Evolutionary conservation across 352 stramenopile species (phyloP).

Genomic region (Blastocystis sp.): DNA sequence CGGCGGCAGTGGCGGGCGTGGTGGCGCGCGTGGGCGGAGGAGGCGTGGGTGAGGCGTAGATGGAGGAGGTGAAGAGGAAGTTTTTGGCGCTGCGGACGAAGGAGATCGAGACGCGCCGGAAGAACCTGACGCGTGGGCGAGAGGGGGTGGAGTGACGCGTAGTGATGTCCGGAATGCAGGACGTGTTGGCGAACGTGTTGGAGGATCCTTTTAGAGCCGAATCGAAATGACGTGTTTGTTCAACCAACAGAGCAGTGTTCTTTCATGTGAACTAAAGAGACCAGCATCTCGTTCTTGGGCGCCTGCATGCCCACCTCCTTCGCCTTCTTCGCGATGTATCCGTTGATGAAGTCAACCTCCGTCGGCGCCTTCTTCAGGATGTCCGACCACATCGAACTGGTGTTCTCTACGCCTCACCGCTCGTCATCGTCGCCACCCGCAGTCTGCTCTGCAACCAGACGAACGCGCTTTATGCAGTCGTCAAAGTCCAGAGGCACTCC

Average conservation of each 20-base stretch:
- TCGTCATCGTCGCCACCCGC: neutral
- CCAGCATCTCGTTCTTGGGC: slow-evolving; percentile 1
- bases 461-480: slow-evolving; percentile 11
- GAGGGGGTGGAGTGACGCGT: neutral
- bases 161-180: slow-evolving; percentile 64
- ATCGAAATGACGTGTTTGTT: slow-evolving; percentile 38
- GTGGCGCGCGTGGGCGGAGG: neutral
- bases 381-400: slow-evolving; percentile 63
- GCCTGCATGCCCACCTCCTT: neutral
- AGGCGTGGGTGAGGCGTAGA: neutral
- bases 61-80: slow-evolving; percentile 62
- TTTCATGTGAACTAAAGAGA: neutral
- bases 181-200: slow-evolving; percentile 62
- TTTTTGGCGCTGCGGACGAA: slow-evolving; percentile 46
- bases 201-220: slow-evolving; percentile 53
- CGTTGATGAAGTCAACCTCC: slow-evolving; percentile 66
- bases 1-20: slow-evolving; percentile 16
- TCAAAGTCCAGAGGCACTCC: slow-evolving; percentile 12
- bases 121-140: slow-evolving; percentile 55
- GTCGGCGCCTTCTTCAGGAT: slow-evolving; percentile 27
- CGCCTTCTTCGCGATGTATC: slow-evolving; percentile 48
- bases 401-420: slow-evolving; percentile 24
- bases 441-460: slow-evolving; percentile 29
- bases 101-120: slow-evolving; percentile 45
- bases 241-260: neutral